Conservation (phyloP, 441 rosid species). For the Populus hybrid region DNA sequence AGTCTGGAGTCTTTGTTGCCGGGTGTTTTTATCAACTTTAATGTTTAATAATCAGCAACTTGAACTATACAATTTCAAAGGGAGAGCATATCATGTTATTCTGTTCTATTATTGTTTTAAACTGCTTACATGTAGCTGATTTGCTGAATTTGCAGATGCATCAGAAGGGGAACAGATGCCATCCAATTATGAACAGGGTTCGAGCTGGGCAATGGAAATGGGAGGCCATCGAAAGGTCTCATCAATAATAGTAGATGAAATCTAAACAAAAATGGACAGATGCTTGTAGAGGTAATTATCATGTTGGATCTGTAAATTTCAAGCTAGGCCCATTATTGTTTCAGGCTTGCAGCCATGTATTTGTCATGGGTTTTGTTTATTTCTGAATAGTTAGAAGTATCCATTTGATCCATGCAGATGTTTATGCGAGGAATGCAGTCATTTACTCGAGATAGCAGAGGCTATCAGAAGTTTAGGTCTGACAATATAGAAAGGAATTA, state of each 20-base stretch:
- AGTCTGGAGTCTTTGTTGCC: background rate
- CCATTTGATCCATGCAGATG: constrained; percentile 58
- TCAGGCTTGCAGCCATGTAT: background rate
- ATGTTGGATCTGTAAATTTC: background rate
- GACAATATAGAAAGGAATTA: constrained; percentile 81
- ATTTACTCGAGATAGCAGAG: constrained; percentile 94
- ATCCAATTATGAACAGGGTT: constrained; percentile 62
- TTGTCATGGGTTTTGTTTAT: background rate
- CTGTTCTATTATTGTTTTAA: background rate
- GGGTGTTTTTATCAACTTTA: background rate
- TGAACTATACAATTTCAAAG: background rate
- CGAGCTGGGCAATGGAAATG: constrained; percentile 92
- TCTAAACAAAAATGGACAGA: constrained; percentile 75
- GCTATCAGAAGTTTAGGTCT: constrained; percentile 81
- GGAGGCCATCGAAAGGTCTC: constrained; percentile 90
- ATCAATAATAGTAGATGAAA: constrained; percentile 86
- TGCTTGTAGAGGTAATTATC: constrained; percentile 79
- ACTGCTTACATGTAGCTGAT: background rate
- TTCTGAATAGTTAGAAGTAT: constrained; percentile 9
- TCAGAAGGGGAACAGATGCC: constrained; percentile 47
- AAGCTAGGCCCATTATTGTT: constrained; percentile 1
- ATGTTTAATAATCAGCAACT: background rate
- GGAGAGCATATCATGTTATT: background rate
- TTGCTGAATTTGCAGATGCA: constrained; percentile 53
- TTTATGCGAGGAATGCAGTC: constrained; percentile 89